A percentile compares a stretch with the other conserved stretches of the same genome.
Conservation (phyloP, 805 yeast genomes). For the Barnettozyma californica region DNA sequence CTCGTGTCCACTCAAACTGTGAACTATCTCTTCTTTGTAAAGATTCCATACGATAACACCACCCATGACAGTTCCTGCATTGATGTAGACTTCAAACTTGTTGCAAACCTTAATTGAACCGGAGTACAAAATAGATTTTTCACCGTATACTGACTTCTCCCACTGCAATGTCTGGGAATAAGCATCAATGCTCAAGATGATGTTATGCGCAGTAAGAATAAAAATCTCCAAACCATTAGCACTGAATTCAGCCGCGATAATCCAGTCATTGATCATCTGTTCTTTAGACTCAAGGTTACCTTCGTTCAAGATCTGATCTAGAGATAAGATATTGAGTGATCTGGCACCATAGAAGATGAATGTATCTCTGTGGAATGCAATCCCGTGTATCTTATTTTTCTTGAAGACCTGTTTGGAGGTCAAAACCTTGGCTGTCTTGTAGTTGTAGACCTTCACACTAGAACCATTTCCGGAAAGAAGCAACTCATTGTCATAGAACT, state of each 20-base stretch:
- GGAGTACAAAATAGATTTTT: constrained; percentile 81
- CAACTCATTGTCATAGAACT: constrained; percentile 31
- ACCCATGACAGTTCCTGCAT: constrained; percentile 92
- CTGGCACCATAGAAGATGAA: constrained; percentile 64
- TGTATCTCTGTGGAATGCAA: constrained; percentile 36
- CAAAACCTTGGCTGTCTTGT: constrained; percentile 34
- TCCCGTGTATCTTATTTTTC: constrained; percentile 82
- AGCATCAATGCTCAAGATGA: constrained; percentile 39
- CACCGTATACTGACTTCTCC: constrained; percentile 43
- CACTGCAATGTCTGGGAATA: constrained; percentile 24
- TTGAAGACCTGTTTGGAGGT: constrained; percentile 44
- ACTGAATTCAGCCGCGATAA: constrained; percentile 53
- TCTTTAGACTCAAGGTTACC: constrained; percentile 31
- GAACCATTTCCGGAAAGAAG: constrained; percentile 73
- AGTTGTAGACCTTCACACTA: constrained; percentile 46
- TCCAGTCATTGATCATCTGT: constrained; percentile 71
- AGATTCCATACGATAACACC: constrained; percentile 81
- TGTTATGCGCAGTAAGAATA: constrained; percentile 77
- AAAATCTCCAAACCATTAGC: constrained; percentile 33
- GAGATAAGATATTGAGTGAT: constrained; percentile 45
- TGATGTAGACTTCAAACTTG: constrained; percentile 44
- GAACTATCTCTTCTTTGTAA: constrained; percentile 36
- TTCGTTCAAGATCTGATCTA: constrained; percentile 27
- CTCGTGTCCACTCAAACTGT: constrained; percentile 68
- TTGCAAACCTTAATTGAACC: constrained; percentile 59